Evolutionary conservation across 2,329 filamentous ascomycete genomes (phyloP), one percentile per base, ranked within the genome.

Genomic region (Penicillium sp.): DNA sequence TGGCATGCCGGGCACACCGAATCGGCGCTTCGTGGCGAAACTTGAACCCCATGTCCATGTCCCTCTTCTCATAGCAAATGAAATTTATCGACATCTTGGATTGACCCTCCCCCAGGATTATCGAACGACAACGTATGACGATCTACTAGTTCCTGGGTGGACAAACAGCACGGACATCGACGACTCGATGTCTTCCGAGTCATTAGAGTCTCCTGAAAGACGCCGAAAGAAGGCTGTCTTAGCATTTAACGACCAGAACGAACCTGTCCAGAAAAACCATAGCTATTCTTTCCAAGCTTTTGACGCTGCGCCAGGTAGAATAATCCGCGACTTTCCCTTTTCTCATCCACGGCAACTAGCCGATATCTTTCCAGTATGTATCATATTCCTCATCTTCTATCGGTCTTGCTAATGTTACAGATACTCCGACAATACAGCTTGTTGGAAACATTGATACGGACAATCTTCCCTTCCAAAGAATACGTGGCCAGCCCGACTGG

Each of bases 331-430:
- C 21, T 64, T 78, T 21, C 72, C 72, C 3, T 77, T 78, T 52
- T 73, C 70, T 11, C 76, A 78, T 63, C 76, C 76, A 16, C 71
- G 74, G 38, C 75, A 78, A 62, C 63, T 77, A 42, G 70, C 74
- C 28, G 72, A 75, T 49, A 70, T 74, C 30, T 62, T 78, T 57
- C 76, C 76, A 24, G 70, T 77, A 64, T 55, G 69, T 63, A n/a
- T n/a, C n/a, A n/a, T 26, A 48, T 43, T 23, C 47, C 2, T 11
- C 1, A 3, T 43, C 11, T 21, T 28, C 20, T 42, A 7, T 35
- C 5, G n/a, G 20, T 23, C 18, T 21, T 43, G 18, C 26, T 56
- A 18, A 30, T 53, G 23, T 46, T 21, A 54, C 26, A 75, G 73
- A 68, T 73, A 21, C 63, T 78, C 28, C 74, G 76, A 14, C 75